A percentile compares a stretch with the other conserved stretches of the same genome.
Conservation (phyloP, 495 filamentous ascomycete species). For the Talaromyces trachyspermus region DNA sequence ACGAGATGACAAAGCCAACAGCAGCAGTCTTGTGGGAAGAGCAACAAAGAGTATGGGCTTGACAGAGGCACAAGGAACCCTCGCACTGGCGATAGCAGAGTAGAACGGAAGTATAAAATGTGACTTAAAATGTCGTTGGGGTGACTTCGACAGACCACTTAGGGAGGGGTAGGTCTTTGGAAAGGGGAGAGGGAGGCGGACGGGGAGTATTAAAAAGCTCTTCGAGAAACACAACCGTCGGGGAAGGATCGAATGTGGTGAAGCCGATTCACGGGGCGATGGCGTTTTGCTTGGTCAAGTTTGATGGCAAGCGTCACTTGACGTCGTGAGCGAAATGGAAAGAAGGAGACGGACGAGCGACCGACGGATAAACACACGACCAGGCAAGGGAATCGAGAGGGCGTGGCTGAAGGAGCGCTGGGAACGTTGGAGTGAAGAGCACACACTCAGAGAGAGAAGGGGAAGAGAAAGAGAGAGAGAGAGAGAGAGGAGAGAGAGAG, state of each 20-base stretch:
- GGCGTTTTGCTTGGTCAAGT: too few species aligned
- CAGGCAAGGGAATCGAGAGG: constrained; percentile 26
- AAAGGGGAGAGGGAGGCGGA: constrained; percentile 10
- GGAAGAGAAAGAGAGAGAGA: constrained; percentile 12
- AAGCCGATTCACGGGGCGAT: too few species aligned
- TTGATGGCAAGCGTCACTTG: too few species aligned
- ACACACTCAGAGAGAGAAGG: not conserved
- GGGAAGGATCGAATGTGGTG: constrained; percentile 34
- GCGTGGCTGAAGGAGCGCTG: constrained; percentile 24
- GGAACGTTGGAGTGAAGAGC: constrained; percentile 22
- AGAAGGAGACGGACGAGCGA: constrained; percentile 20
- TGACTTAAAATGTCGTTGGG: too few species aligned
- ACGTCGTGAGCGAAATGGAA: too few species aligned
- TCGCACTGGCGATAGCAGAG: constrained; percentile 26
- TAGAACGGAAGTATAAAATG: too few species aligned
- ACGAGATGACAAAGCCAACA: constrained; percentile 7
- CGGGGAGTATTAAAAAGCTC: constrained; percentile 24
- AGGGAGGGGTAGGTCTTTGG: not conserved
- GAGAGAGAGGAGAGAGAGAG: constrained; percentile 12
- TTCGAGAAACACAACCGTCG: constrained; percentile 11
- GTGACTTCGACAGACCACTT: too few species aligned
- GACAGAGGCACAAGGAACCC: constrained; percentile 7
- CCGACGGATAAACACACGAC: too few species aligned
- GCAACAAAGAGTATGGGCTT: constrained; percentile 2
- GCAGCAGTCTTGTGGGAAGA: not conserved